phyloP scores from a whole-genome alignment of 2,329 filamentous ascomycete species.

The Tympanopsis confertula region DNA sequence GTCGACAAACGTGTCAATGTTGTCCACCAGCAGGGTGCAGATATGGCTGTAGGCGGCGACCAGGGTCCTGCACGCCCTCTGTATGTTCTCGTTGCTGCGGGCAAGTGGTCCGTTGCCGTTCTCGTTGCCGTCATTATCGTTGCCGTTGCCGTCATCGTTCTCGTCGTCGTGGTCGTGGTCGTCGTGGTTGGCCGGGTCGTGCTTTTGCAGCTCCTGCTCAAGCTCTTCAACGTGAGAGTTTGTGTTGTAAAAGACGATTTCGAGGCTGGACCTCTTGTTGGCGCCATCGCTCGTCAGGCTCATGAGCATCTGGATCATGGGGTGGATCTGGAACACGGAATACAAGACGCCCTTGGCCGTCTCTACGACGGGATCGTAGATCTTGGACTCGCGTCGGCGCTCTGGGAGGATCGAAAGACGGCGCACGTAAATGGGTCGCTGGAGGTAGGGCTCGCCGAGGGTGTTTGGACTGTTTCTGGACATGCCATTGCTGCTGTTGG shows the following conservation, averaged over 20 bases:
- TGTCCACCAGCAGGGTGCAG: slow-evolving; percentile 45
- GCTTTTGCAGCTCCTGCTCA: slow-evolving; percentile 52
- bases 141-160: too few species aligned
- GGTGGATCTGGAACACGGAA: slow-evolving; percentile 57
- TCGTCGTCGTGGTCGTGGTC: not conserved
- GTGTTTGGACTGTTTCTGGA: slow-evolving; percentile 42
- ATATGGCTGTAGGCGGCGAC: slow-evolving; percentile 56
- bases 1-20: slow-evolving; percentile 52
- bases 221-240: slow-evolving; percentile 55
- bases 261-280: slow-evolving; percentile 49
- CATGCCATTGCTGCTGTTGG: slow-evolving; percentile 16
- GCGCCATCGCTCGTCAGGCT: slow-evolving; percentile 48
- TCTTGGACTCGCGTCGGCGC: slow-evolving; percentile 47
- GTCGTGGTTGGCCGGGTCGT: slow-evolving; percentile 26
- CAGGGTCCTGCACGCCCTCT: slow-evolving; percentile 49
- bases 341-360: slow-evolving; percentile 56
- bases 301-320: slow-evolving; percentile 55
- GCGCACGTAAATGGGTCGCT: slow-evolving; percentile 51
- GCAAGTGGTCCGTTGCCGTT: too few species aligned
- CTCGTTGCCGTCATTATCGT: not conserved
- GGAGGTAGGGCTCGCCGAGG: slow-evolving; percentile 42
- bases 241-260: slow-evolving; percentile 58
- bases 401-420: slow-evolving; percentile 53
- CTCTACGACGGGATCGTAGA: slow-evolving; percentile 50
- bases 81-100: slow-evolving; percentile 51